A percentile compares a stretch with the other conserved stretches of the same genome.
Conservation (phyloP, 306 rosid genomes). For the Cajanus cajan region DNA sequence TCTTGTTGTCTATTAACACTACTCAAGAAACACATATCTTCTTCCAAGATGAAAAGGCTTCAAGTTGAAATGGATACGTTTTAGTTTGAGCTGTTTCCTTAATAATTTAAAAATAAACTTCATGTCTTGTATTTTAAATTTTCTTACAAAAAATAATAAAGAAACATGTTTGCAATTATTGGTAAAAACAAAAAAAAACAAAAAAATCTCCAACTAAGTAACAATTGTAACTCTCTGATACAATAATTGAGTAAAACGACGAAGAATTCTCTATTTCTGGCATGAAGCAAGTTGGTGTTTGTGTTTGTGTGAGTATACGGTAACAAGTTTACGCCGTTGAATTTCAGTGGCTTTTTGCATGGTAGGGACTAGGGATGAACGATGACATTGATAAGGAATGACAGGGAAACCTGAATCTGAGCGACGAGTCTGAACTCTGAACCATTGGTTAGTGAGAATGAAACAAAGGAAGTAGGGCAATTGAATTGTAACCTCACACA, state of each 20-base stretch:
- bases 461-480: constrained; percentile 19
- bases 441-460: constrained; percentile 41
- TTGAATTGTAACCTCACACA: constrained; percentile 53
- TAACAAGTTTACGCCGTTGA: neutral
- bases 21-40: neutral
- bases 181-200: neutral
- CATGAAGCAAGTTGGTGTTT: neutral
- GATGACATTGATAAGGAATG: neutral
- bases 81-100: neutral
- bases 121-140: neutral
- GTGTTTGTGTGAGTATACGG: no score
- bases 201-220: neutral
- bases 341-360: neutral
- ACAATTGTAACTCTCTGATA: neutral
- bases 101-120: neutral
- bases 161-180: neutral
- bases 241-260: neutral
- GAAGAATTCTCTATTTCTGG: neutral
- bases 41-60: neutral
- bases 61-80: neutral
- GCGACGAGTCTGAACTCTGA: constrained; percentile 17
- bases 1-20: neutral
- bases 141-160: neutral
- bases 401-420: neutral
- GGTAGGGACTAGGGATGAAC: neutral